Base-by-base conservation (phyloP, 75 land plant genomes). In the Cryptomeria japonica region DNA sequence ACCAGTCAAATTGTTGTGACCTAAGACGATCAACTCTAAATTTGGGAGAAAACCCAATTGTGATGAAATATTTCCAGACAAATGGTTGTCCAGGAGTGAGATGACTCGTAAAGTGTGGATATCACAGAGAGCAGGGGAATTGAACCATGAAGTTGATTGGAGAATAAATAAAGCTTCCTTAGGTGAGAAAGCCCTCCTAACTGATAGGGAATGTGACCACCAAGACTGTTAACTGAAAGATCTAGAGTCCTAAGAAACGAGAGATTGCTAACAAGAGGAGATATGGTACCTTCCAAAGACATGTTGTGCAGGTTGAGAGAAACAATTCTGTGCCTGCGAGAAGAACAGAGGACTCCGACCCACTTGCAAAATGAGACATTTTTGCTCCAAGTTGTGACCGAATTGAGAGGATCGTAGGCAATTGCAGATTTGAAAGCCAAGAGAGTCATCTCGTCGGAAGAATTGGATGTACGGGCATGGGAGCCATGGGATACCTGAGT, bases 41-140 rank as follows among this genome's bases (percentile, higher is more conserved):
- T 87, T 87, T 8, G 92, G 87, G 34, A 93, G 93, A 75, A 41
- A 86, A 2, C 97, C 97, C 1, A 98, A 86, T 39, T 80, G 88
- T 41, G 78, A 78, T 10, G 99, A 98, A 85, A 98, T 94, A 51
- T 89, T 90, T 16, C 94, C 95, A 19, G 95, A 92, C 88, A 93
- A 95, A 88, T 97, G 94, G 80, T 93, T 95, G 84, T 91, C 91
- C 90, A 95, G 93, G 14, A 97, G 80, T 87, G 95, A 94, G n/a
- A 97, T 88, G 75, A 91, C 92, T 72, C 91, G 91, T 9, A 97
- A 92, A 79, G 89, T 86, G 18, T 92, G 90, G n/a, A 95, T 85
- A 14, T 94, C 93, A 5, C 96, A 97, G 92, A 84, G 93, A 92
- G 1, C n/a, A 84, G 87, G 1, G 97, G 97, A 25, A 97, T 92